Evolutionary conservation across 2,329 filamentous ascomycete genomes (phyloP).

Genomic region (Pseudocercospora vitis): DNA sequence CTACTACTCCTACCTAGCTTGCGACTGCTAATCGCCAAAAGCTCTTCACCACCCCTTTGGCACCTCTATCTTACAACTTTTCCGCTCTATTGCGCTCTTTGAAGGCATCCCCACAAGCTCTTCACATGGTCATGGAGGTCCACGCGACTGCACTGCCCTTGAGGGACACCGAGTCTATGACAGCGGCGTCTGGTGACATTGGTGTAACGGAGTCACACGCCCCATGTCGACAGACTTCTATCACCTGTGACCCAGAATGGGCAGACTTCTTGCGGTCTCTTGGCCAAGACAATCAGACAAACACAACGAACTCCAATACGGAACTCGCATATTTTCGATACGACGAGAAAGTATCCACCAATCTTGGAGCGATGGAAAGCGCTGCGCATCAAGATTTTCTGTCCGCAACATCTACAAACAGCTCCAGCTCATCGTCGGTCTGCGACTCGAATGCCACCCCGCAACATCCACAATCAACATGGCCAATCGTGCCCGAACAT

Average conservation of each 20-base stretch:
- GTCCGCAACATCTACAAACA: slow-evolving; percentile 13
- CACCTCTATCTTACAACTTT: slow-evolving; percentile 1
- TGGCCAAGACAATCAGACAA: slow-evolving; percentile 13
- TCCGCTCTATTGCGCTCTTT: slow-evolving; percentile 1
- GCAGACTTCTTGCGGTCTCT: slow-evolving; percentile 21
- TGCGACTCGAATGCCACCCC: slow-evolving; percentile 19
- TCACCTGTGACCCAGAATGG: slow-evolving; percentile 25
- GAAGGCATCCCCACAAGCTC: slow-evolving; percentile 6
- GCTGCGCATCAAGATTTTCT: slow-evolving; percentile 16
- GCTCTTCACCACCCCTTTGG: slow-evolving; percentile 7
- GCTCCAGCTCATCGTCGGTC: slow-evolving; percentile 21
- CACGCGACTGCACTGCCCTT: slow-evolving; percentile 20
- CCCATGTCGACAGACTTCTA: slow-evolving; percentile 21
- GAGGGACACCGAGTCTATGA: slow-evolving; percentile 19
- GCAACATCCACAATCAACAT: slow-evolving; percentile 11
- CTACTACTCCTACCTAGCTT: slow-evolving; percentile 22
- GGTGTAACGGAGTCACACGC: slow-evolving; percentile 23
- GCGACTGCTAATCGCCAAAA: slow-evolving; percentile 20
- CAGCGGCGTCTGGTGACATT: slow-evolving; percentile 21
- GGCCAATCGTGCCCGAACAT: slow-evolving; percentile 17
- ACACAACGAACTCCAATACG: slow-evolving; percentile 16
- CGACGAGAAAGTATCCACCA: slow-evolving; percentile 16
- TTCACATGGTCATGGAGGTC: slow-evolving; percentile 19
- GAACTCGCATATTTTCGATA: slow-evolving; percentile 18
- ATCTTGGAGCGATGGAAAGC: slow-evolving; percentile 23